Conservation (phyloP, 202 grass and related monocot genomes). For the Dendrocalamus latiflorus region DNA sequence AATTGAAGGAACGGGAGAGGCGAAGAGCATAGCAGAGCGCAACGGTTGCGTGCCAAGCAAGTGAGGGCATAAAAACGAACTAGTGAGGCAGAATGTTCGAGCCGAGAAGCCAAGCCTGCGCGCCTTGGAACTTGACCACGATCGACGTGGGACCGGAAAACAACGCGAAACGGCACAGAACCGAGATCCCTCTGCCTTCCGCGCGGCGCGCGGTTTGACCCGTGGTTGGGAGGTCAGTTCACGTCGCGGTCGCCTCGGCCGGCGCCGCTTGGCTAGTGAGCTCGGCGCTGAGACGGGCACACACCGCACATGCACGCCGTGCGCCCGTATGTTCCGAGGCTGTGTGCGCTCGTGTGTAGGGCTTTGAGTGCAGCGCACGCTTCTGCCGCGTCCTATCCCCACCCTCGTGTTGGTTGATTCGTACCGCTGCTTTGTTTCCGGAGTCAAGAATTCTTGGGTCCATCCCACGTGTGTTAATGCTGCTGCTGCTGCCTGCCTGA, state of each 20-base stretch:
- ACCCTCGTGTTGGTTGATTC: not conserved
- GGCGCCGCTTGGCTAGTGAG: no score
- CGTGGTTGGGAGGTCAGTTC: not conserved
- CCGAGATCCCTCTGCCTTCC: not conserved
- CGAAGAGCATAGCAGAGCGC: not conserved
- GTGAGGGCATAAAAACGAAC: not conserved
- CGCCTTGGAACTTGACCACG: not conserved
- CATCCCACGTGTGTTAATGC: not conserved
- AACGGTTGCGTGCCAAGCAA: slow-evolving; percentile 26
- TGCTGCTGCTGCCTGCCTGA: not conserved
- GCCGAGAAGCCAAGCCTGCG: not conserved
- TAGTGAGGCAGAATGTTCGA: not conserved
- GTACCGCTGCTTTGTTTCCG: not conserved
- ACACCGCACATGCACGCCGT: not conserved
- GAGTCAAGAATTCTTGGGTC: not conserved
- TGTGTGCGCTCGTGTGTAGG: not conserved
- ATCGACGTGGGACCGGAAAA: not conserved
- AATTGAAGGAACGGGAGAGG: not conserved
- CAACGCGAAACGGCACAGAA: not conserved
- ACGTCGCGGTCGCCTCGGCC: not conserved
- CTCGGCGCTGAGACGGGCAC: not conserved
- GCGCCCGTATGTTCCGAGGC: not conserved
- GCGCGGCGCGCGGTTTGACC: not conserved
- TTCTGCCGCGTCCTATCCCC: not conserved
- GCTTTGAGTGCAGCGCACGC: slow-evolving; percentile 39